Evolutionary conservation across 2,329 filamentous ascomycete species (phyloP).

Genomic region (Coleophoma eucalyptorum): DNA sequence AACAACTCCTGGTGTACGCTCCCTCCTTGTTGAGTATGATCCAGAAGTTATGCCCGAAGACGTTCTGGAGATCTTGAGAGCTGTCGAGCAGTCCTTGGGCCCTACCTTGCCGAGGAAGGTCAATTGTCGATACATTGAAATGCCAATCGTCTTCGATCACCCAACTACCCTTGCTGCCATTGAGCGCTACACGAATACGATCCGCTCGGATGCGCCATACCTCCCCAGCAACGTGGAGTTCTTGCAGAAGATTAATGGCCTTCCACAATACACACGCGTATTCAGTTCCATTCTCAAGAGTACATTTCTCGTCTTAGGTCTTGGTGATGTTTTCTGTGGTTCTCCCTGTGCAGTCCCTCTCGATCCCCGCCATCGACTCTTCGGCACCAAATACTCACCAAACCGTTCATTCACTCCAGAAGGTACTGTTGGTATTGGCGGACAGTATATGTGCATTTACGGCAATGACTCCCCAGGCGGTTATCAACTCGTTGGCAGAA

Average conservation of each 20-base stretch:
- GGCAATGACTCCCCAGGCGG: slow-evolving; percentile 31
- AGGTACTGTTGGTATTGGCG: slow-evolving; percentile 30
- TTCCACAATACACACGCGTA: slow-evolving; percentile 30
- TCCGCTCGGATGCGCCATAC: slow-evolving; percentile 18
- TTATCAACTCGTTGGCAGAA: slow-evolving; percentile 20
- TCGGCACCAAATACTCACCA: slow-evolving; percentile 35
- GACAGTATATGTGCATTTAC: slow-evolving; percentile 29
- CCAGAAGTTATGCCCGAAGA: slow-evolving; percentile 14
- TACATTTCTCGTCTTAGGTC: slow-evolving; percentile 31
- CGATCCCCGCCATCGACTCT: slow-evolving; percentile 28
- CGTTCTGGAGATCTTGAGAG: slow-evolving; percentile 1
- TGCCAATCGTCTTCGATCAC: slow-evolving; percentile 36
- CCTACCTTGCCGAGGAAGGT: slow-evolving; percentile 27
- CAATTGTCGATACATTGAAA: slow-evolving; percentile 33
- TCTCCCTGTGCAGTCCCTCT: slow-evolving; percentile 33
- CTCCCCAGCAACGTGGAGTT: slow-evolving; percentile 21
- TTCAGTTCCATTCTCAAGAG: slow-evolving; percentile 28
- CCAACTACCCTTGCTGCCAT: slow-evolving; percentile 13
- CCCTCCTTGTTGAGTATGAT: slow-evolving; percentile 28
- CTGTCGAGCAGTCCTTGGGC: slow-evolving; percentile 2
- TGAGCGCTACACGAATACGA: slow-evolving; percentile 20
- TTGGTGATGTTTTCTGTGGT: slow-evolving; percentile 37
- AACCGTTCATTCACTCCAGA: slow-evolving; percentile 28
- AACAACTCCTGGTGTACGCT: slow-evolving; percentile 30
- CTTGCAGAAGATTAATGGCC: slow-evolving; percentile 49